Base-by-base conservation (phyloP, 306 rosid species). In the Luffa aegyptiaca region DNA sequence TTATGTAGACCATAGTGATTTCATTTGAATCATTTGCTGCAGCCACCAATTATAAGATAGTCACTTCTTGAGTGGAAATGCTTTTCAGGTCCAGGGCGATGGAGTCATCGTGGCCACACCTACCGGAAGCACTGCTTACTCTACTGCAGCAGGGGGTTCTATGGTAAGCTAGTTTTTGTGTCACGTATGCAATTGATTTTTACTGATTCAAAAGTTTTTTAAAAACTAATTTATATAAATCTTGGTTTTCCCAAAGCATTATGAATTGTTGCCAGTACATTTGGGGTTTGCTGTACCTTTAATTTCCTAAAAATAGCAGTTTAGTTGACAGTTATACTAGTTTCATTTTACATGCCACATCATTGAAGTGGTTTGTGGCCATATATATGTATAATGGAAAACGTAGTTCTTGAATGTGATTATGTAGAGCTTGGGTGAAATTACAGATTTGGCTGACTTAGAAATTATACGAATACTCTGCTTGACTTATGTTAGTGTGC, bases 111-210 rank as follows among this genome's bases (percentile, higher is more conserved):
- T 95, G 59, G 99, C 98, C 84, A 95, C 98, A 75, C 99, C 99
- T 45, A 95, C 99, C 2, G 99, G 99, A 87, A 95, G 99, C 82
- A 95, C 99, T 61, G 98, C 99, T 80, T 95, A 93, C 89, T 91
- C 98, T 82, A 95, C 99, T 13, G 97, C 99, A 82, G 97, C 99
- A 57, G 99, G 97, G 81, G 99, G 99, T 85, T 95, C 99, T 31
- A 76, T 76, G 80, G 80, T 76, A 76, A 55, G 53, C 80, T 57
- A 10, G 37, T 56, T 26, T 45, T 51, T 13, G 5, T 73, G 58
- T 73, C 26, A 21, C 7, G 44, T 26, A 73, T 13, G 45, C 78
- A 31, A 31, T 49, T 48, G 17, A 33, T 35, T 73, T 46, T 31
- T 31, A 46, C 39, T 26, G 78, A 73, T 33, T 73, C 18, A 13